phyloP scores from a whole-genome alignment of 2,329 filamentous ascomycete species.

The Cercospora zeae-maydis region DNA sequence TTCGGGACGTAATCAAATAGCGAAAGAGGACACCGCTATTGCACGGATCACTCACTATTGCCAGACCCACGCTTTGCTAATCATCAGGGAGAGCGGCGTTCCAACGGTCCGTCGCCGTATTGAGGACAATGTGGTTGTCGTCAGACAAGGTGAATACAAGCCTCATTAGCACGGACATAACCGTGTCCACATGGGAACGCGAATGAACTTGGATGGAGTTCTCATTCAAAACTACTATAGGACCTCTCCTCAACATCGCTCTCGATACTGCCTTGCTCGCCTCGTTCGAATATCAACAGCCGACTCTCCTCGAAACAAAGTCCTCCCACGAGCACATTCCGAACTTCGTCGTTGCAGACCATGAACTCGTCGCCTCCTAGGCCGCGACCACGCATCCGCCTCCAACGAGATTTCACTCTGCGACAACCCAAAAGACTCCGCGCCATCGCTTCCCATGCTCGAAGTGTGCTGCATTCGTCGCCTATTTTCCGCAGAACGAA shows the following conservation, averaged over 20 bases:
- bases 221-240: slow-evolving; percentile 9
- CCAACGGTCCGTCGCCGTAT: too few species aligned
- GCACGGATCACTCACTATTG: too few species aligned
- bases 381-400: not conserved
- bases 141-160: too few species aligned
- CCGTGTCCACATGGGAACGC: too few species aligned
- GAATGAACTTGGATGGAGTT: too few species aligned
- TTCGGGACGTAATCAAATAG: not conserved
- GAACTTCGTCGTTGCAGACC: not conserved
- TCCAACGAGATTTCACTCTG: not conserved
- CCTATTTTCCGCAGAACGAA: not conserved
- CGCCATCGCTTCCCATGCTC: slow-evolving; percentile 19
- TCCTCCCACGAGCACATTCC: slow-evolving; percentile 9
- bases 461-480: slow-evolving; percentile 8
- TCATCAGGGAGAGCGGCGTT: too few species aligned
- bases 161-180: too few species aligned
- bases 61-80: too few species aligned
- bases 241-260: not conserved
- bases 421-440: not conserved
- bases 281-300: slow-evolving; percentile 3
- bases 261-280: not conserved
- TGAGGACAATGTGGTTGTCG: too few species aligned
- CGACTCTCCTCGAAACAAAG: slow-evolving; percentile 7
- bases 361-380: slow-evolving; percentile 1
- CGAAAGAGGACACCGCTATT: too few species aligned